phyloP scores from a whole-genome alignment of 345 rosid species.

The Populus simonii region DNA sequence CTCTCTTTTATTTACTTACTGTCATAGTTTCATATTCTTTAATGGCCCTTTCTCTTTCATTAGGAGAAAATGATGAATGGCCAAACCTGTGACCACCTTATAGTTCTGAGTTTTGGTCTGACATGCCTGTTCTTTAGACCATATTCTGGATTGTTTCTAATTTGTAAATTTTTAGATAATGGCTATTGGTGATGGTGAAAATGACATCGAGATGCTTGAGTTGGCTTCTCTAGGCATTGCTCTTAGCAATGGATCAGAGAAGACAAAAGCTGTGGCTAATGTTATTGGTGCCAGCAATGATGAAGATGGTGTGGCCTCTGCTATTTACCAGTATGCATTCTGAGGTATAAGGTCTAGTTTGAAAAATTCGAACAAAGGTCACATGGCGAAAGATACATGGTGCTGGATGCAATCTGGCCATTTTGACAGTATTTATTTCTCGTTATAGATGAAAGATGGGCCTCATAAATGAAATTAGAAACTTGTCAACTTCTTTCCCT shows the following conservation, averaged over 20 bases:
- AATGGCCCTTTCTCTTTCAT: background rate
- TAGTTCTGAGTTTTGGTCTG: background rate
- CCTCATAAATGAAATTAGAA: background rate
- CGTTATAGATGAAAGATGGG: background rate
- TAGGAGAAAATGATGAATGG: background rate
- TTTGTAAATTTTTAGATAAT: conserved; percentile 53
- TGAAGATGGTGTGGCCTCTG: conserved; percentile 91
- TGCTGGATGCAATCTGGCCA: background rate
- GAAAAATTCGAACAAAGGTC: background rate
- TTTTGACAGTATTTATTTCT: background rate
- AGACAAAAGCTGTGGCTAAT: conserved; percentile 83
- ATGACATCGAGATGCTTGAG: conserved; percentile 85
- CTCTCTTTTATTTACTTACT: background rate
- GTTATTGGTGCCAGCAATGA: conserved; percentile 75
- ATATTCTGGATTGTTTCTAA: conserved; percentile 3
- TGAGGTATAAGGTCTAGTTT: conserved; percentile 22
- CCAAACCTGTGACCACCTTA: background rate
- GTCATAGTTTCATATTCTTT: background rate
- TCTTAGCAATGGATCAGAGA: conserved; percentile 79
- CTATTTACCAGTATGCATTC: conserved; percentile 77
- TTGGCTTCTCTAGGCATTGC: conserved; percentile 79
- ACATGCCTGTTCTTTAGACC: background rate
- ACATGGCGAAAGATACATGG: background rate
- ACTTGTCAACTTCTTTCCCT: too few species aligned
- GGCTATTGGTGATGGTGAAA: conserved; percentile 97